Evolutionary conservation across 1,139 yeast genomes (phyloP), one percentile per base, ranked within the genome.

Genomic region (Candida neerlandica): DNA sequence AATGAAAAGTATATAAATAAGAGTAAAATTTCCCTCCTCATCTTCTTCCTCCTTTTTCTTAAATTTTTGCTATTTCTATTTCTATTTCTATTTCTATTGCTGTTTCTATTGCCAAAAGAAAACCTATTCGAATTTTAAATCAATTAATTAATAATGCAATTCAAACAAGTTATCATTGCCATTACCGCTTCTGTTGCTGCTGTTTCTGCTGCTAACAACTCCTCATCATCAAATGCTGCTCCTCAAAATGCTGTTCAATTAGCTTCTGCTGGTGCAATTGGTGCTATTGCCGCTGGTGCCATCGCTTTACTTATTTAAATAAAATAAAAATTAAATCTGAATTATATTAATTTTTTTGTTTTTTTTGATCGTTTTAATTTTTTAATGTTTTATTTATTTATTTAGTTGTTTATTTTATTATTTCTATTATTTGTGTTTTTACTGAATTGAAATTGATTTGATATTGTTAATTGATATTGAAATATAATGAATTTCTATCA

Each of bases 211-310:
- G 77, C 72, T 55, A 41, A 46, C 43, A 48, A 44, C 43, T 16
- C 53, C 46, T 45, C 55, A 47, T 30, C 54, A 15, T 41, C 55
- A 46, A 7, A 43, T 19, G 53, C 66, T 55, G 56, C 67, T 49
- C 58, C 58, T 50, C 63, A 59, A 54, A 66, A 62, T 57, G 65
- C 62, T 52, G 65, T 61, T 52, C 60, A 60, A 56, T 62, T 60
- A 46, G 73, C 73, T 61, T 69, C 72, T 53, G 59, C 59, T 44
- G 71, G 58, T 48, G 49, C 53, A 38, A 52, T 56, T 44, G 59
- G 77, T 62, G 76, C 75, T 53, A 70, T 72, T 57, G 77, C 77
- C 51, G 78, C 78, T 52, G 78, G 75, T 58, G 77, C 75, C 65
- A 72, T 72, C 64, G 77, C 78, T 69, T 70, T 73, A 62, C 69